These are phyloP conservation scores for Huntiella savannae DNA, from an alignment of 2,329 filamentous ascomycete genomes.

Conservation along the genomic window DNA sequence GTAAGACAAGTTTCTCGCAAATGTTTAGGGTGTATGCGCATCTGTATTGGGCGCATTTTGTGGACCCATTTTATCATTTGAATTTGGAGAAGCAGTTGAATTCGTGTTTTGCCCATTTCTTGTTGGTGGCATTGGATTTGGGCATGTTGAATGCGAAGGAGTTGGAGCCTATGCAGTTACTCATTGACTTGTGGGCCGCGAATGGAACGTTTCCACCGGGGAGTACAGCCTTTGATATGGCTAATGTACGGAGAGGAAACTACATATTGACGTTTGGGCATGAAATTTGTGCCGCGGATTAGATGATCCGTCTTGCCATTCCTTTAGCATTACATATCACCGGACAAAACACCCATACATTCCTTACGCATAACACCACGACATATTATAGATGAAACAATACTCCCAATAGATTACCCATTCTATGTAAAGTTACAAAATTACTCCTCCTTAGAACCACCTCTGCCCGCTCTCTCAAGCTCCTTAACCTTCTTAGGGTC, in stretches of 20 bases:
- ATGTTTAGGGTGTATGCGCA: slow-evolving; percentile 86
- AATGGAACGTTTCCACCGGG: slow-evolving; percentile 56
- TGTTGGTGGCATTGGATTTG: slow-evolving; percentile 46
- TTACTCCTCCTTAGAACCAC: slow-evolving; percentile 56
- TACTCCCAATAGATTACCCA: too few species aligned
- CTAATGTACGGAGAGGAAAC: slow-evolving; percentile 29
- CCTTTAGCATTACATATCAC: too few species aligned
- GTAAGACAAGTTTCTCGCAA: slow-evolving; percentile 67
- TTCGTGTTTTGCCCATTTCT: slow-evolving; percentile 54
- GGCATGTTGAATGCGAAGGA: slow-evolving; percentile 57
- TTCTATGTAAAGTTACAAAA: slow-evolving; percentile 2
- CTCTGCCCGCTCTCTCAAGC: slow-evolving; percentile 55
- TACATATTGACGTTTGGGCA: slow-evolving; percentile 16
- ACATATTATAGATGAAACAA: neutral
- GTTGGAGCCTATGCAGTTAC: slow-evolving; percentile 64
- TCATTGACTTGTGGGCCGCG: slow-evolving; percentile 61
- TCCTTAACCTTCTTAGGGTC: slow-evolving; percentile 79
- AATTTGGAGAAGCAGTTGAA: slow-evolving; percentile 50
- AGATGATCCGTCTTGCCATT: neutral
- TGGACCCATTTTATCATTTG: slow-evolving; percentile 52
- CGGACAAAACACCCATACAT: neutral
- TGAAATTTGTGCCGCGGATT: slow-evolving; percentile 10
- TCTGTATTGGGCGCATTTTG: slow-evolving; percentile 72
- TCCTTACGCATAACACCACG: neutral
- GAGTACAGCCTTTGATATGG: slow-evolving; percentile 31